A percentile compares a stretch with the other conserved stretches of the same genome.
phyloP scores from a whole-genome alignment of 768 basidiomycete genomes.

The Boletellus ananas region DNA sequence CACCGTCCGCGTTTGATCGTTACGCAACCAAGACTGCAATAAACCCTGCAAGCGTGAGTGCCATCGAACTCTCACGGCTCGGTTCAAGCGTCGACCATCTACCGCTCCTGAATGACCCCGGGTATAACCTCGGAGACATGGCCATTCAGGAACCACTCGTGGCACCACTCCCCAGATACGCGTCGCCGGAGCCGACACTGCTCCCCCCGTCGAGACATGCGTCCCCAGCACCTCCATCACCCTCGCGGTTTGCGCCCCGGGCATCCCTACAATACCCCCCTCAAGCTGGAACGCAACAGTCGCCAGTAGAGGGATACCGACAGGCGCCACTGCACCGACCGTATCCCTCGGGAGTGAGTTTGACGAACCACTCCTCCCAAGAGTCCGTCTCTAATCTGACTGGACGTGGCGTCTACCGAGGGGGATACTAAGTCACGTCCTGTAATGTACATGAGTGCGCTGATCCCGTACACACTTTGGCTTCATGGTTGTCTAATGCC shows the following conservation, averaged over 20 bases:
- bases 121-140: conserved; percentile 13
- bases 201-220: conserved; percentile 27
- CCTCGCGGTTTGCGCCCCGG: conserved; percentile 31
- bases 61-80: conserved; percentile 55
- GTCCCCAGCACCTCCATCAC: conserved; percentile 30
- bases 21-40: conserved; percentile 54
- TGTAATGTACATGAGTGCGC: neutral
- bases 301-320: conserved; percentile 38
- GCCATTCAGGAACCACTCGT: conserved; percentile 8
- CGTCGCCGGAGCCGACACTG: conserved; percentile 15
- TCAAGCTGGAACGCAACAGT: conserved; percentile 22
- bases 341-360: conserved; percentile 24
- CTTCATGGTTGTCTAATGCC: conserved; percentile 7
- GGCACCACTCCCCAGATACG: conserved; percentile 27
- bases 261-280: conserved; percentile 42
- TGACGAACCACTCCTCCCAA: conserved; percentile 9
- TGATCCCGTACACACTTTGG: neutral
- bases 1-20: conserved; percentile 48
- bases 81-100: conserved; percentile 51
- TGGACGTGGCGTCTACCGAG: conserved; percentile 32
- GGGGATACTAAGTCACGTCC: conserved; percentile 10
- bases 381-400: conserved; percentile 25
- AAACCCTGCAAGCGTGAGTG: conserved; percentile 27
- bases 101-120: conserved; percentile 47
- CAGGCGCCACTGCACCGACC: conserved; percentile 67